phyloP scores from a whole-genome alignment of 2,329 filamentous ascomycete species.

The Eutypella sp. region DNA sequence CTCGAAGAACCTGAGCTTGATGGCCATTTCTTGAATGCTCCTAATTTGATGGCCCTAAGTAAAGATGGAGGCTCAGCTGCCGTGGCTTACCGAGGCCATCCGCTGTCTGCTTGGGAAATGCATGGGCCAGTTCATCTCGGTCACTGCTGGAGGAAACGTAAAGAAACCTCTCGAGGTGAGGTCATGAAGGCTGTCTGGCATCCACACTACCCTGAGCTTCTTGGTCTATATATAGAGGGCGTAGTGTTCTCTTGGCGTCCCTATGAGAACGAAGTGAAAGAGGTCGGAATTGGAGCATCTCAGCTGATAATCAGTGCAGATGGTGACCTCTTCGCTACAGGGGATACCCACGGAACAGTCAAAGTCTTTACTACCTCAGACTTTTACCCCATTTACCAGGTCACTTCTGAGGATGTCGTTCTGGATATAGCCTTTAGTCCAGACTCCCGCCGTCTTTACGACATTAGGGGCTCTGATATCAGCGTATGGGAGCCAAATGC shows the following conservation, averaged over 20 bases:
- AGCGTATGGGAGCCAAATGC: constrained; percentile 25
- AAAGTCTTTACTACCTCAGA: constrained; percentile 19
- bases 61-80: constrained; percentile 22
- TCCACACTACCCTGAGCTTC: constrained; percentile 21
- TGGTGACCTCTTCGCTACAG: constrained; percentile 24
- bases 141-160: constrained; percentile 20
- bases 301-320: constrained; percentile 20
- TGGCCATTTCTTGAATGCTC: constrained; percentile 20
- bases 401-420: constrained; percentile 21
- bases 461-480: constrained; percentile 22
- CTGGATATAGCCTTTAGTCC: constrained; percentile 19
- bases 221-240: constrained; percentile 28
- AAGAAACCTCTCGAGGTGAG: constrained; percentile 14
- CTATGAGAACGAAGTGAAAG: constrained; percentile 22
- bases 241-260: constrained; percentile 32
- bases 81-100: constrained; percentile 25
- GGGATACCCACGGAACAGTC: constrained; percentile 20
- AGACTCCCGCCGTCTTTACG: constrained; percentile 22
- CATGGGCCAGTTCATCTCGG: constrained; percentile 19
- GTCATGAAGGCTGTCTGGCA: constrained; percentile 23
- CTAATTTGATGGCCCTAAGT: constrained; percentile 23
- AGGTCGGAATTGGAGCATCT: constrained; percentile 14
- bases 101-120: constrained; percentile 26
- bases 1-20: constrained; percentile 19
- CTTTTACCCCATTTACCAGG: constrained; percentile 22